Evolutionary conservation across 2,329 filamentous ascomycete species (phyloP).

Genomic region (Blastomyces silverae): DNA sequence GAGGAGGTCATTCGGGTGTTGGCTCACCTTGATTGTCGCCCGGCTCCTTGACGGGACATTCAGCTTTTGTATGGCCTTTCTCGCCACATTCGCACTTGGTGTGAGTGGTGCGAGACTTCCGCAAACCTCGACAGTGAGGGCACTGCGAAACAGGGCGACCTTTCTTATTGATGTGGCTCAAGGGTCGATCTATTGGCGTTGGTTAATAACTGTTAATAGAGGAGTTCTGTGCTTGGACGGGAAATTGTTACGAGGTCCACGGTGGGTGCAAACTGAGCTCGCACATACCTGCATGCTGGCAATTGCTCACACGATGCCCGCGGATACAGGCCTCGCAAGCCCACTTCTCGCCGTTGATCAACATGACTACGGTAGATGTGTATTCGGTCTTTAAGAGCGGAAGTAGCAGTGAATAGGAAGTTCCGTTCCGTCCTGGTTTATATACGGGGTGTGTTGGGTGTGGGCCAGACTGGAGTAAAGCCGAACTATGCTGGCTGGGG

Average conservation of each 20-base stretch:
- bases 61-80: conserved; percentile 51
- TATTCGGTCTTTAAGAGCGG: background rate
- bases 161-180: conserved; percentile 96
- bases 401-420: background rate
- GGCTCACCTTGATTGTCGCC: conserved; percentile 32
- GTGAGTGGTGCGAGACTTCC: conserved; percentile 91
- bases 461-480: background rate
- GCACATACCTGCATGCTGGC: conserved; percentile 82
- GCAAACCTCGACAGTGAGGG: conserved; percentile 88
- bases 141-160: conserved; percentile 97
- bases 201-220: conserved; percentile 14
- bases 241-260: conserved; percentile 17
- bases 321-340: conserved; percentile 78
- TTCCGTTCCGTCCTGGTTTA: background rate
- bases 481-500: background rate
- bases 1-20: background rate
- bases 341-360: conserved; percentile 25
- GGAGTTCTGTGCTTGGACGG: conserved; percentile 19
- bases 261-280: conserved; percentile 14
- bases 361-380: conserved; percentile 16
- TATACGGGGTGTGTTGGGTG: background rate
- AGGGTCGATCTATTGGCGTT: conserved; percentile 63
- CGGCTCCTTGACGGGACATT: conserved; percentile 30
- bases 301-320: conserved; percentile 97
- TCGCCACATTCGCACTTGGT: conserved; percentile 96